phyloP scores from a whole-genome alignment of 257 asterid genomes.

The Pogostemon cablin region DNA sequence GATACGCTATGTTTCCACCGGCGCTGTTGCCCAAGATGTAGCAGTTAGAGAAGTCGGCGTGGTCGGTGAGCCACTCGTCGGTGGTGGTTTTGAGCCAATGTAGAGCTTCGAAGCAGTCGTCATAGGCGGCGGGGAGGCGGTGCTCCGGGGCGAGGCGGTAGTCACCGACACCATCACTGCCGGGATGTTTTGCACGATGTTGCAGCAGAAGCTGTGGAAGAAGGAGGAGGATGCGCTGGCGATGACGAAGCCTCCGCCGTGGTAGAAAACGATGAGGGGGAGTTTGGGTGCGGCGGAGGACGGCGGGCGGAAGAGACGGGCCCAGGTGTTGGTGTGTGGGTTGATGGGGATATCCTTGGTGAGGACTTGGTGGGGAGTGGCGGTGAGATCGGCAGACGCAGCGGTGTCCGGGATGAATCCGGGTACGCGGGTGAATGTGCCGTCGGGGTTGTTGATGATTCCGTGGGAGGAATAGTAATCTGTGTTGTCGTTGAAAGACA shows the following conservation, averaged over 20 bases:
- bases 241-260: constrained; percentile 58
- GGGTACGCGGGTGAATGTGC: constrained; percentile 6
- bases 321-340: constrained; percentile 17
- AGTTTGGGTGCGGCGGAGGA: constrained; percentile 6
- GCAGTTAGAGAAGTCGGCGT: constrained; percentile 49
- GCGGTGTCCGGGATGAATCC: neutral
- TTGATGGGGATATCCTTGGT: constrained; percentile 19
- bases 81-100: constrained; percentile 38
- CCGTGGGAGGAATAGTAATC: neutral
- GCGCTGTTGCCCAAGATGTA: constrained; percentile 61
- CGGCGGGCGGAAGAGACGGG: constrained; percentile 22
- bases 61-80: constrained; percentile 47
- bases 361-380: neutral
- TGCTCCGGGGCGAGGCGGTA: constrained; percentile 70
- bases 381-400: neutral
- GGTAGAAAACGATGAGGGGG: constrained; percentile 48
- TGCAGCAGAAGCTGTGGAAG: constrained; percentile 33
- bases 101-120: constrained; percentile 50
- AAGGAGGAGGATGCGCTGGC: constrained; percentile 17
- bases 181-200: constrained; percentile 29
- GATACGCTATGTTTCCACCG: constrained; percentile 54
- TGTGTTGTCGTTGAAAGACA: neutral
- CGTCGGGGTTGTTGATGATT: constrained; percentile 22
- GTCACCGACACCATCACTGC: constrained; percentile 47
- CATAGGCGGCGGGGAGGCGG: constrained; percentile 67